Base-by-base conservation (phyloP, 139 green algal genomes). In the Desmodesmus armatus region DNA sequence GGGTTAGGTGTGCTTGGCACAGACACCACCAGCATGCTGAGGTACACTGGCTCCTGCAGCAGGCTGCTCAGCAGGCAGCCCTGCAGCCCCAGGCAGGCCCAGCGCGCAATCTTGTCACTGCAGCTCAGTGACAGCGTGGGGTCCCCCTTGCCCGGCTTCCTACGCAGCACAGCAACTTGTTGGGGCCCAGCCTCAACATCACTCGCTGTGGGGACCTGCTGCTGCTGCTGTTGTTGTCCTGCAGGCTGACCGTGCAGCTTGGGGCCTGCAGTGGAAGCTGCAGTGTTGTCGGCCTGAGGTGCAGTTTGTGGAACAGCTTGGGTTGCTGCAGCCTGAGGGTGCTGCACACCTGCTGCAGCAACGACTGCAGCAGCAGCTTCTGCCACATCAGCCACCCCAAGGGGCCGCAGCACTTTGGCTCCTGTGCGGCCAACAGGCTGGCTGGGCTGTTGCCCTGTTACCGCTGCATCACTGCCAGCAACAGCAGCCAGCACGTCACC, bases 21-120 rank as follows among this genome's bases (percentile, higher is more conserved):
- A 21, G 78, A 77, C 29, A 96, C 76, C 0, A 85, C 86, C 44
- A 98, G 17, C 3, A 73, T 67, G 41, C 63, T 7, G 23, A 97
- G 72, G 69, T 82, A 80, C n/a, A 99, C 81, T 0, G 96, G 96
- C 5, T 53, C 63, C 2, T 39, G 58, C 63, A 99, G 80, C 6
- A 96, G 29, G 13, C 66, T 43, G 2, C 80, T 83, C 60, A 98
- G 89, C 70, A 97, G 91, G 1, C 78, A 82, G 23, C 94, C 94
- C 89, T 96, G 96, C 76, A 97, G 33, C 21, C 97, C 96, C 4
- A 99, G 82, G 62, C 93, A 82, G 19, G 66, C 72, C 96, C 96
- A 99, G 29, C 93, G 90, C 0, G 95, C 93, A 33, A 99, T 88
- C 94, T 99, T 99, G 90, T 99, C 97, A 85, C 92, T 97, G 93